These are phyloP conservation scores for Boletus eberwhitei DNA, from an alignment of 768 basidiomycete species.

Conservation along the genomic window DNA sequence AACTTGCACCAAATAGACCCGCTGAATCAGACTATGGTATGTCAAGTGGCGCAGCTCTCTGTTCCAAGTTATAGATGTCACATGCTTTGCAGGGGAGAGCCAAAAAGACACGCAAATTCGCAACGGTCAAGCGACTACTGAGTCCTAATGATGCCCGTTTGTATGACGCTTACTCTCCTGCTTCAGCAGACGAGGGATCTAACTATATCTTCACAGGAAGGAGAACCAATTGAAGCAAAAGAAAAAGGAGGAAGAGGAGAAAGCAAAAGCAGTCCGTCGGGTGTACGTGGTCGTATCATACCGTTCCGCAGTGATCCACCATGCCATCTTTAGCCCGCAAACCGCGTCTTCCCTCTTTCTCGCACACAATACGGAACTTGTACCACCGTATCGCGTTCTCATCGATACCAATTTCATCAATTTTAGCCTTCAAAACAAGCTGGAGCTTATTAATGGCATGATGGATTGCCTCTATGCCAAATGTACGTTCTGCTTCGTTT, in stretches of 20 bases:
- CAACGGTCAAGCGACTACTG: conserved; percentile 87
- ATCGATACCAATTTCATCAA: conserved; percentile 99
- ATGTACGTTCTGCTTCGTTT: conserved; percentile 49
- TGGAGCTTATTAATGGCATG: conserved; percentile 96
- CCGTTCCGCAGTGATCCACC: neutral
- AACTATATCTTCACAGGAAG: conserved; percentile 54
- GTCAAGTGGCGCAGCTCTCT: neutral
- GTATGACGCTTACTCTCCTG: conserved; percentile 44
- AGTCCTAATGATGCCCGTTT: conserved; percentile 92
- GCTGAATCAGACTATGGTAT: conserved; percentile 16
- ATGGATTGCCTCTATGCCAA: conserved; percentile 99
- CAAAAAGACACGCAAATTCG: conserved; percentile 94
- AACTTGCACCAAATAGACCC: neutral
- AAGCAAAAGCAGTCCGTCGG: conserved; percentile 71
- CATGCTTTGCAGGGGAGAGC: conserved; percentile 64
- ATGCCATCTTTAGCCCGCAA: conserved; percentile 54
- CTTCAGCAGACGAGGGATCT: neutral
- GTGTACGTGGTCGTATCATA: conserved; percentile 52
- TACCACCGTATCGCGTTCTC: conserved; percentile 93
- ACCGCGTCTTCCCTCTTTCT: conserved; percentile 92
- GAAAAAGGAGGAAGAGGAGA: conserved; percentile 77
- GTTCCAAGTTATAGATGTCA: neutral
- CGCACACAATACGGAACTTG: conserved; percentile 91
- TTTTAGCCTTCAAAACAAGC: conserved; percentile 95
- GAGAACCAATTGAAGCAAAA: conserved; percentile 90